Conservation (phyloP, 495 filamentous ascomycete genomes). For the Penicillium silybi region DNA sequence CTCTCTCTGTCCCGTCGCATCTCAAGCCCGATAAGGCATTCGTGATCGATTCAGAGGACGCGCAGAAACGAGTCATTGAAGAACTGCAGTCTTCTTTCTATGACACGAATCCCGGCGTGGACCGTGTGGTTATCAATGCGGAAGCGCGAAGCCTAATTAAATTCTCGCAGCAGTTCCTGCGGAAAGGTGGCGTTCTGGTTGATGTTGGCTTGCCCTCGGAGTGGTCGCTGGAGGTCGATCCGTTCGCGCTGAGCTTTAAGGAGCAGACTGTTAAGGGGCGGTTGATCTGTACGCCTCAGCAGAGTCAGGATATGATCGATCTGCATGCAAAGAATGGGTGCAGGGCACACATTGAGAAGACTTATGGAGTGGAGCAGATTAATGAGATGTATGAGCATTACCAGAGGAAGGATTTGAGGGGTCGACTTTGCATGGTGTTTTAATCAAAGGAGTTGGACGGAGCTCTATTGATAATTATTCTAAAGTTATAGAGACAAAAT, state of each 20-base stretch:
- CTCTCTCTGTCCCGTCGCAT: background rate
- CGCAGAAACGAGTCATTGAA: slow-evolving; percentile 2
- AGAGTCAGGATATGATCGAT: slow-evolving; percentile 15
- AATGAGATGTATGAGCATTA: slow-evolving; percentile 13
- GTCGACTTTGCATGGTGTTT: slow-evolving; percentile 14
- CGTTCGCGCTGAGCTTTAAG: slow-evolving; percentile 11
- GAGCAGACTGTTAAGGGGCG: slow-evolving; percentile 10
- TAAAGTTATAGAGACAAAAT: background rate
- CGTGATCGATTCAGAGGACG: slow-evolving; percentile 5
- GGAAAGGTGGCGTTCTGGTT: slow-evolving; percentile 7
- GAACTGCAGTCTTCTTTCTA: slow-evolving; percentile 12
- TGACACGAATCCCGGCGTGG: slow-evolving; percentile 5
- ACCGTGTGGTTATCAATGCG: slow-evolving; percentile 9
- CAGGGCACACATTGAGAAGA: slow-evolving; percentile 14
- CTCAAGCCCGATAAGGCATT: slow-evolving; percentile 4
- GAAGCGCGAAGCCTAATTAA: slow-evolving; percentile 2
- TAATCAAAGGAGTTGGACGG: slow-evolving; percentile 9
- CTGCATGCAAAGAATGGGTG: slow-evolving; percentile 10
- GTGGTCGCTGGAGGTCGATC: slow-evolving; percentile 3
- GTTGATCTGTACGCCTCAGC: slow-evolving; percentile 13
- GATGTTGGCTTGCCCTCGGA: slow-evolving; percentile 11
- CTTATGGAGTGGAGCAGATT: slow-evolving; percentile 9
- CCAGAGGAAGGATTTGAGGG: slow-evolving; percentile 10
- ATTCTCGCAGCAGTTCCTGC: slow-evolving; percentile 10
- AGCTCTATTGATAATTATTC: no score